phyloP scores from a whole-genome alignment of 305 asterid species.

The Caryopteris hybrid region DNA sequence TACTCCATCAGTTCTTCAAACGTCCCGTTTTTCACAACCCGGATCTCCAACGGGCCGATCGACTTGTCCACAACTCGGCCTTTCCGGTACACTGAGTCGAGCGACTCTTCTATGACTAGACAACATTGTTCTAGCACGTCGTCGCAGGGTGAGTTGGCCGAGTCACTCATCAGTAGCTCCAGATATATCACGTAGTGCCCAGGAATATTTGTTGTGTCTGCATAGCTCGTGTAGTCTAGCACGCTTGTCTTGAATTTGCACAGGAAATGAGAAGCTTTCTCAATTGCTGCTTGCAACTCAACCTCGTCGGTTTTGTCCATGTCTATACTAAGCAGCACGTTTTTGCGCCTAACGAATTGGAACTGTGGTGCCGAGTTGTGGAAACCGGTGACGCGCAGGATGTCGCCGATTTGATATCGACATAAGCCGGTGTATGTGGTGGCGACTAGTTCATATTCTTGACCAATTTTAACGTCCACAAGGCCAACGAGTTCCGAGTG shows the following conservation, averaged over 20 bases:
- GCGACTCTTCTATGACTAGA: not conserved
- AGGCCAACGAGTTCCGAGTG: not conserved
- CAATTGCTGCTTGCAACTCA: not conserved
- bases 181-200: no score
- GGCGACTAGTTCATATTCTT: not conserved
- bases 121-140: not conserved
- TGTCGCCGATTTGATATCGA: not conserved
- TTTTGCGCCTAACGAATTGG: not conserved
- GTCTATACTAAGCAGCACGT: not conserved
- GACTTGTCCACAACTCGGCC: constrained; percentile 6
- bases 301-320: not conserved
- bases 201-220: not conserved
- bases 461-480: not conserved
- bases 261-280: not conserved
- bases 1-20: constrained; percentile 24
- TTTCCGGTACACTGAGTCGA: not conserved
- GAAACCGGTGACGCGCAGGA: not conserved
- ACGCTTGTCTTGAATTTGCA: not conserved
- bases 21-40: constrained; percentile 23
- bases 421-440: not conserved
- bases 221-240: not conserved
- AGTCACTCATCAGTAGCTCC: not conserved
- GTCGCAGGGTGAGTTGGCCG: not conserved
- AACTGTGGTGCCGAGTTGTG: not conserved
- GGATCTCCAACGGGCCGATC: constrained; percentile 25